Conservation (phyloP, 352 stramenopile species). For the Phytophthora europaea region DNA sequence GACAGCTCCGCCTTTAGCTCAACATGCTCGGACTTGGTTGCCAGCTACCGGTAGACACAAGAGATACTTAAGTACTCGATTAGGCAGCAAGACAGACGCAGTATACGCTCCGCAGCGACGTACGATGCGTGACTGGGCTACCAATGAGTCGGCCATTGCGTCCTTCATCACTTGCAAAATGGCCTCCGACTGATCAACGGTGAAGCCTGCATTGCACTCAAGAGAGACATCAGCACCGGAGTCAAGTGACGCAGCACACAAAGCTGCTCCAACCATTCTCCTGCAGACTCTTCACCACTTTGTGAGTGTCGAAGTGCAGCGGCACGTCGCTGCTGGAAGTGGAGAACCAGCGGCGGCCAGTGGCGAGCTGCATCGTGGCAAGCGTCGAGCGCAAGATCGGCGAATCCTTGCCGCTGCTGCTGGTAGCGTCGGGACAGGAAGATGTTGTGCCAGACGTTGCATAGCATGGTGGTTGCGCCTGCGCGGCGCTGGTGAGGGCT, state of each 20-base stretch:
- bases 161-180: constrained; percentile 88
- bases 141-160: constrained; percentile 82
- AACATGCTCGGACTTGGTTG: constrained; percentile 89
- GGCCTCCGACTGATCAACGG: constrained; percentile 69
- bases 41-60: constrained; percentile 52
- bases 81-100: neutral
- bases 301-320: constrained; percentile 61
- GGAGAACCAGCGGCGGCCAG: constrained; percentile 29
- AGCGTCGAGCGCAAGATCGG: constrained; percentile 5
- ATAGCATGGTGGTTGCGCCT: neutral
- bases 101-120: constrained; percentile 16
- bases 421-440: constrained; percentile 5
- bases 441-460: neutral
- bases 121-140: constrained; percentile 77
- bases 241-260: neutral
- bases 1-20: constrained; percentile 89
- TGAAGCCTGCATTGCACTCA: constrained; percentile 62
- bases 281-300: constrained; percentile 82
- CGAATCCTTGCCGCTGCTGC: neutral
- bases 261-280: constrained; percentile 61
- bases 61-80: neutral
- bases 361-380: neutral
- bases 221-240: neutral
- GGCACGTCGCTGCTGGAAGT: constrained; percentile 27
- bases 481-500: neutral